These are phyloP conservation scores for Combretum micranthum DNA, from an alignment of 345 rosid genomes.

Conservation along the genomic window DNA sequence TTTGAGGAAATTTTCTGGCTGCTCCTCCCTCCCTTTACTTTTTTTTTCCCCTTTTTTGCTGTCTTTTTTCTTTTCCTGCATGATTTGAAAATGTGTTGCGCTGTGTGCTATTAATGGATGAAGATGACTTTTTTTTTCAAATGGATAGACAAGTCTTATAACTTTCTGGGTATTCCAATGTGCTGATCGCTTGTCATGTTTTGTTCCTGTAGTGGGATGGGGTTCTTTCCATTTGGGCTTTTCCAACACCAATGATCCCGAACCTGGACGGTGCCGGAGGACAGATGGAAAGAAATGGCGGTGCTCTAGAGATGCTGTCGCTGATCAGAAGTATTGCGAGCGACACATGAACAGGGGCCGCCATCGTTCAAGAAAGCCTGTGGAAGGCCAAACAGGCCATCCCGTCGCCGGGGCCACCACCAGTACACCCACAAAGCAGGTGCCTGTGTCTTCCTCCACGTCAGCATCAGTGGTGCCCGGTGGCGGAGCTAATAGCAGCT, in stretches of 20 bases:
- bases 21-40: too few relatives aligned
- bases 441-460: slow-evolving; percentile 18
- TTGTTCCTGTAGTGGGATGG: slow-evolving; percentile 52
- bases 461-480: slow-evolving; percentile 26
- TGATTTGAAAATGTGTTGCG: too few relatives aligned
- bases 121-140: too few relatives aligned
- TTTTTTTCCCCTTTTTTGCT: too few relatives aligned
- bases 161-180: neutral
- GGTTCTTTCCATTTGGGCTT: slow-evolving; percentile 77
- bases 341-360: slow-evolving; percentile 98
- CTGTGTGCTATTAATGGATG: too few relatives aligned
- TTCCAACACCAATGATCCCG: slow-evolving; percentile 77
- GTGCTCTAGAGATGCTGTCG: slow-evolving; percentile 92
- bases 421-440: slow-evolving; percentile 22
- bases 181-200: neutral
- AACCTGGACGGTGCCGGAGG: slow-evolving; percentile 94
- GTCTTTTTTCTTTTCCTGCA: too few relatives aligned
- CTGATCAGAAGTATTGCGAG: slow-evolving; percentile 92
- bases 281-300: slow-evolving; percentile 99
- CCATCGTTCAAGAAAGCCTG: slow-evolving; percentile 99
- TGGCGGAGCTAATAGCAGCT: slow-evolving; percentile 34
- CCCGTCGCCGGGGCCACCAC: slow-evolving; percentile 37
- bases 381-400: slow-evolving; percentile 95
- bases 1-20: too few relatives aligned
- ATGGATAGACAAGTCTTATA: neutral